Conservation (phyloP, 2,329 filamentous ascomycete species). For the Xylaria sp. region DNA sequence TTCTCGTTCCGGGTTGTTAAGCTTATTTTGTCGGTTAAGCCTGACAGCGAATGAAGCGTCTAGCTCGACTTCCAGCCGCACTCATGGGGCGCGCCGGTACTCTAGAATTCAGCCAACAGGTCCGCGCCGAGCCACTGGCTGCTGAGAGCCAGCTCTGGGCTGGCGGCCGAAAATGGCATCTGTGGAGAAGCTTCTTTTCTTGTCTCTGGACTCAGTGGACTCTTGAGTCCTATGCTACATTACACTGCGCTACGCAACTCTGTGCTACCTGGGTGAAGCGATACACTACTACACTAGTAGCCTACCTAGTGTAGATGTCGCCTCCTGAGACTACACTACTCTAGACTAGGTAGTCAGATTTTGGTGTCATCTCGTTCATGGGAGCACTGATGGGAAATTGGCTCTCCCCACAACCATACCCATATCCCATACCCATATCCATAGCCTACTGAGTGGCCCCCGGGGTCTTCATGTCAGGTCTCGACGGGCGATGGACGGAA, state of each 20-base stretch:
- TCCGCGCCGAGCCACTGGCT: constrained; percentile 11
- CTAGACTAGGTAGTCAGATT: constrained; percentile 16
- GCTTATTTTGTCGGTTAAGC: constrained; percentile 34
- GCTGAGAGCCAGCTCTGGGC: constrained; percentile 6
- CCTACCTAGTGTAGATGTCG: neutral
- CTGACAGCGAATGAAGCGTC: constrained; percentile 19
- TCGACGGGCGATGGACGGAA: neutral
- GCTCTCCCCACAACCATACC: constrained; percentile 17
- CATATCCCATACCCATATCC: neutral
- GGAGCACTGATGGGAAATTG: constrained; percentile 30
- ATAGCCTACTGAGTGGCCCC: neutral
- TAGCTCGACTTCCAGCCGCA: constrained; percentile 18
- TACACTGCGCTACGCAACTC: neutral
- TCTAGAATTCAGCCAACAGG: constrained; percentile 20
- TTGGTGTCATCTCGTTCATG: constrained; percentile 12
- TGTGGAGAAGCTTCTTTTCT: constrained; percentile 37
- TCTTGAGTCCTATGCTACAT: neutral
- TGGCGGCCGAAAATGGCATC: constrained; percentile 32
- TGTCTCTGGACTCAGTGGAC: neutral
- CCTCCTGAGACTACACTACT: constrained; percentile 35
- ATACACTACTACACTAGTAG: neutral
- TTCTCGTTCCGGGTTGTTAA: constrained; percentile 21
- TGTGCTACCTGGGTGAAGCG: neutral
- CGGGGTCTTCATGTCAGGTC: constrained; percentile 1
- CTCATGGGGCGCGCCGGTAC: constrained; percentile 28